Conservation (phyloP, 306 rosid genomes). For the Vigna angularis region DNA sequence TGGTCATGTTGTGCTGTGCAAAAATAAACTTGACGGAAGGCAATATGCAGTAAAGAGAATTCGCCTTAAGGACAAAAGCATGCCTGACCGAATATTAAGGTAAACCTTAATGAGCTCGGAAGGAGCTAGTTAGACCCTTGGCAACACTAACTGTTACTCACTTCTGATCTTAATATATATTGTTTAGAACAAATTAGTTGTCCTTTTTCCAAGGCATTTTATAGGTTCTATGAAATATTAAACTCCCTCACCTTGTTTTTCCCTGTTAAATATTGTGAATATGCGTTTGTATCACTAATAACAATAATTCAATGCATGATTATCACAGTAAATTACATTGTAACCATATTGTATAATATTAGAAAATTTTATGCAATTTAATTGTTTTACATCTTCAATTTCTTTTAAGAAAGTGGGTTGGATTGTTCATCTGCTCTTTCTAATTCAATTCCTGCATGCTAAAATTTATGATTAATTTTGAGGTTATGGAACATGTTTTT, state of each 20-base stretch:
- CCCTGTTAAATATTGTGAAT: no score
- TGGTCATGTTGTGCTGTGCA: conserved; percentile 93
- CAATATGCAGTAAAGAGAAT: conserved; percentile 97
- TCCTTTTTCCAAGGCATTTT: no score
- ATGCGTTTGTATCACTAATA: neutral
- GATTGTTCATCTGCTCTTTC: conserved; percentile 24
- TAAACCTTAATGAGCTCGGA: conserved; percentile 44
- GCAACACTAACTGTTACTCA: conserved; percentile 1
- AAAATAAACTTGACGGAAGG: conserved; percentile 94
- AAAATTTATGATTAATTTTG: conserved; percentile 39
- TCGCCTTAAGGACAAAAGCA: conserved; percentile 85
- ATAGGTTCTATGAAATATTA: no score
- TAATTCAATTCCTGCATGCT: conserved; percentile 38
- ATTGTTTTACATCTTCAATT: conserved; percentile 36
- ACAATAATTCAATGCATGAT: conserved; percentile 23
- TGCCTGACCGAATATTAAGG: conserved; percentile 93
- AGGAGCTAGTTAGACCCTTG: conserved; percentile 16
- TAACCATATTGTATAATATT: conserved; percentile 34
- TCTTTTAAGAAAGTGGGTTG: conserved; percentile 19
- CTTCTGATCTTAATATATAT: no score
- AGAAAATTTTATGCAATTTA: neutral
- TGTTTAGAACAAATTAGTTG: no score
- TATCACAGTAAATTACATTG: conserved; percentile 27
- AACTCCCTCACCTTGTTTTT: no score
- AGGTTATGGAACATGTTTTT: conserved; percentile 2